Evolutionary conservation across 257 asterid species (phyloP).

Genomic region (Primulina huaijiensis): DNA sequence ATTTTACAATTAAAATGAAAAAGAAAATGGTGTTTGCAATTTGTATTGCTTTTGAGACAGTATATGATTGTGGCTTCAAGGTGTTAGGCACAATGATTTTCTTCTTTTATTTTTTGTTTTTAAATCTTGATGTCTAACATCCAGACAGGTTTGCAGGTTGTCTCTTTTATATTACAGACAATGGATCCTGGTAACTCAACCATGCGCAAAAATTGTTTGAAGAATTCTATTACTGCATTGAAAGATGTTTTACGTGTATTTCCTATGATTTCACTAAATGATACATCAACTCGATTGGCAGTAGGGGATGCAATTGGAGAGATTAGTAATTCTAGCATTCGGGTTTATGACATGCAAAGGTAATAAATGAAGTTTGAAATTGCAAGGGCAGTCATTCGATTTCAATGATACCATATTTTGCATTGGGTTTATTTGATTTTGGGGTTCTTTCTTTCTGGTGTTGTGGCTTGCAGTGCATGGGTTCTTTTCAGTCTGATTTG

Average conservation of each 20-base stretch:
- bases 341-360: constrained; percentile 96
- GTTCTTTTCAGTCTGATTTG: constrained; percentile 6
- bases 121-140: constrained; percentile 47
- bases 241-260: constrained; percentile 77
- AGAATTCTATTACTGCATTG: constrained; percentile 68
- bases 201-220: constrained; percentile 77
- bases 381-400: constrained; percentile 8
- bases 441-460: neutral
- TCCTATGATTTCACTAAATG: constrained; percentile 87
- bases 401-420: neutral
- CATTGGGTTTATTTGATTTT: neutral
- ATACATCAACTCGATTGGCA: constrained; percentile 72
- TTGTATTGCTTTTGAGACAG: constrained; percentile 14
- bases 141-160: constrained; percentile 95
- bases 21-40: constrained; percentile 3
- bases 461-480: neutral
- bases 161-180: constrained; percentile 78
- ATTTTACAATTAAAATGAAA: neutral
- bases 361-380: constrained; percentile 28
- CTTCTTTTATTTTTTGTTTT: neutral
- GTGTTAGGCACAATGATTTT: constrained; percentile 16
- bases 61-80: constrained; percentile 20
- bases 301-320: constrained; percentile 94
- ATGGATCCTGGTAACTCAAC: constrained; percentile 92
- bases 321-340: constrained; percentile 59